Percentiles rank a stretch among this genome's conserved stretches.
phyloP scores from a whole-genome alignment of 225 moss, liverwort and hornwort genomes.

The Polytrichum commune region DNA sequence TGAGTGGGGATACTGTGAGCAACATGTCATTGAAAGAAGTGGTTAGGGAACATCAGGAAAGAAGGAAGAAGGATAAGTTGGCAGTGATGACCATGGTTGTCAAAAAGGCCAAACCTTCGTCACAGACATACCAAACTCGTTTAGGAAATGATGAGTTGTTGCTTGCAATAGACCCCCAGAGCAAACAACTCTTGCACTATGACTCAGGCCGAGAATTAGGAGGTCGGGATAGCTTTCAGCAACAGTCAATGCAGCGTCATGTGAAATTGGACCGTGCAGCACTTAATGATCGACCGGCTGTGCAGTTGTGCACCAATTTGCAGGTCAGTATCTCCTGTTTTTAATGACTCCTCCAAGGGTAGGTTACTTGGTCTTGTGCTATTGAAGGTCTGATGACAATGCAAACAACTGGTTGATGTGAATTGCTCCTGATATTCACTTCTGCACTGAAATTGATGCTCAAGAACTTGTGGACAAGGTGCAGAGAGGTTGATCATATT shows the following conservation, averaged over 20 bases:
- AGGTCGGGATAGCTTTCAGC: slow-evolving; percentile 55
- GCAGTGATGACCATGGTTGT: slow-evolving; percentile 98
- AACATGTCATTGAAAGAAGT: slow-evolving; percentile 95
- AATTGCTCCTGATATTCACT: background rate
- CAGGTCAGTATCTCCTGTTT: slow-evolving; percentile 45
- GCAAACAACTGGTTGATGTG: too few relatives aligned
- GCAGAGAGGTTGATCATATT: too few relatives aligned
- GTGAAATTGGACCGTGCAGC: slow-evolving; percentile 74
- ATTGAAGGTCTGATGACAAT: too few relatives aligned
- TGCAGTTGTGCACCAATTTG: slow-evolving; percentile 77
- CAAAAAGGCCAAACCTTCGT: slow-evolving; percentile 66
- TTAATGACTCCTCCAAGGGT: too few relatives aligned
- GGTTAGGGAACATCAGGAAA: slow-evolving; percentile 90
- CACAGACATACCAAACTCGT: slow-evolving; percentile 75
- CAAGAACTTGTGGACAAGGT: too few relatives aligned
- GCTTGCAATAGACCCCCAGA: slow-evolving; percentile 71
- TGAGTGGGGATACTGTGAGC: slow-evolving; percentile 95
- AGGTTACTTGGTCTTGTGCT: too few relatives aligned
- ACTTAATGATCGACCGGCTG: slow-evolving; percentile 66
- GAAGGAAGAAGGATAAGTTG: slow-evolving; percentile 88
- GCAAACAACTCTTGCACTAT: slow-evolving; percentile 84
- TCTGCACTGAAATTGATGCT: too few relatives aligned
- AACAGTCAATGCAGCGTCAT: slow-evolving; percentile 57
- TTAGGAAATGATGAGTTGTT: slow-evolving; percentile 86
- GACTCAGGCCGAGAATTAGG: slow-evolving; percentile 68